Evolutionary conservation across 148 eudicot genomes (phyloP).

Genomic region (Chenopodium berlandieri): DNA sequence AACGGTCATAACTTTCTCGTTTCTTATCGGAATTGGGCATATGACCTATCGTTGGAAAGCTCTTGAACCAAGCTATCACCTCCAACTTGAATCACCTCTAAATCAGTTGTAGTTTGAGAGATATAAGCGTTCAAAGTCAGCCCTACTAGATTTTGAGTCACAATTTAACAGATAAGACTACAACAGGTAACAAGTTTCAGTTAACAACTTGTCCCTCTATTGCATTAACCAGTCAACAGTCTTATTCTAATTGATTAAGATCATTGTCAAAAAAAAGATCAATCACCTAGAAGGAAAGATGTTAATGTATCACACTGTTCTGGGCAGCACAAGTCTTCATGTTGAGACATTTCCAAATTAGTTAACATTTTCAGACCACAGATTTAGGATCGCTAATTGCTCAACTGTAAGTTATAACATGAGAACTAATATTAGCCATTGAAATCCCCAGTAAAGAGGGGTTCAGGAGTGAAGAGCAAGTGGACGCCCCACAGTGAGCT

Average conservation of each 20-base stretch:
- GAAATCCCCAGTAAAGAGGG: background rate
- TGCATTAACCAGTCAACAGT: background rate
- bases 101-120: no score
- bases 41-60: no score
- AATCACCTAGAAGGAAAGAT: background rate
- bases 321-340: background rate
- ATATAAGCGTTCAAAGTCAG: no score
- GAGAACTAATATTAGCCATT: background rate
- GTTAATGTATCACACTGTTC: background rate
- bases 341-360: background rate
- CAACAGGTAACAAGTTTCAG: background rate
- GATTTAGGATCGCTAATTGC: no score
- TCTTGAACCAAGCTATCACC: no score
- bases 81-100: no score
- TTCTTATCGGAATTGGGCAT: no score
- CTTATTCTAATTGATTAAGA: background rate
- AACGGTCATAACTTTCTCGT: no score
- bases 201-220: background rate
- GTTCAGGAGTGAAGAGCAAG: background rate
- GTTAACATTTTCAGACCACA: no score
- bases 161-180: background rate
- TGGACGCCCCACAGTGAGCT: background rate
- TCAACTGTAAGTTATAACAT: no score
- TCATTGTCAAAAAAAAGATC: background rate
- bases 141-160: no score